Evolutionary conservation across 2,329 filamentous ascomycete species (phyloP).

Genomic region (Monosporascus sp.): DNA sequence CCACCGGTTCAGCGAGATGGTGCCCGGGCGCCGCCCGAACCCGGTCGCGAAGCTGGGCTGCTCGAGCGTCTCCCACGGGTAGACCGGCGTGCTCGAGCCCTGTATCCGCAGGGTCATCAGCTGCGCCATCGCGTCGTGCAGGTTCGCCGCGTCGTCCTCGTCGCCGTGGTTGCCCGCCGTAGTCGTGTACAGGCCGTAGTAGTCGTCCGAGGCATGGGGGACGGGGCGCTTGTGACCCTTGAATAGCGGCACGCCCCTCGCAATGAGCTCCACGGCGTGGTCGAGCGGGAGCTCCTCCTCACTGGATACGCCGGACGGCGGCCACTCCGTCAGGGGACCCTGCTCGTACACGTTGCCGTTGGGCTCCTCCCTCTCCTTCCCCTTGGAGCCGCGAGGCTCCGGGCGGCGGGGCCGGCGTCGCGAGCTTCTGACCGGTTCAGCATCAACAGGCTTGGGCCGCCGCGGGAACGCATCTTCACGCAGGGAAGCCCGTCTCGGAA

Average conservation of each 20-base stretch:
- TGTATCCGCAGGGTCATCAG: slow-evolving; percentile 51
- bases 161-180: slow-evolving; percentile 38
- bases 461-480: slow-evolving; percentile 24
- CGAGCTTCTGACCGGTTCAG: slow-evolving; percentile 17
- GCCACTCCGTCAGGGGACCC: slow-evolving; percentile 49
- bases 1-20: slow-evolving; percentile 68
- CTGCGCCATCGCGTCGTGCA: slow-evolving; percentile 52
- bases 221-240: slow-evolving; percentile 50
- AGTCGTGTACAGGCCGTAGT: slow-evolving; percentile 52
- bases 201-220: slow-evolving; percentile 50
- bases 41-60: slow-evolving; percentile 67
- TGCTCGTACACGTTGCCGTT: slow-evolving; percentile 25
- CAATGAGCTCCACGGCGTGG: slow-evolving; percentile 53
- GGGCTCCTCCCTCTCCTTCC: slow-evolving; percentile 32
- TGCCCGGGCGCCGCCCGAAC: slow-evolving; percentile 62
- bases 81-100: slow-evolving; percentile 31
- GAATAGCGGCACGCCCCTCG: slow-evolving; percentile 52
- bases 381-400: slow-evolving; percentile 31
- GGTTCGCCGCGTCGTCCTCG: slow-evolving; percentile 39
- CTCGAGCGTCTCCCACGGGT: slow-evolving; percentile 67
- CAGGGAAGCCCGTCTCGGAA: slow-evolving; percentile 27
- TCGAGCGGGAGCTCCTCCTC: slow-evolving; percentile 47
- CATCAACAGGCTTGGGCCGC: slow-evolving; percentile 16
- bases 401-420: slow-evolving; percentile 39
- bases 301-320: slow-evolving; percentile 45